Percentiles rank a stretch among this genome's conserved stretches.
These are phyloP conservation scores for Nelumbo lutea DNA, from an alignment of 164 flowering plant genomes.

Conservation along the genomic window DNA sequence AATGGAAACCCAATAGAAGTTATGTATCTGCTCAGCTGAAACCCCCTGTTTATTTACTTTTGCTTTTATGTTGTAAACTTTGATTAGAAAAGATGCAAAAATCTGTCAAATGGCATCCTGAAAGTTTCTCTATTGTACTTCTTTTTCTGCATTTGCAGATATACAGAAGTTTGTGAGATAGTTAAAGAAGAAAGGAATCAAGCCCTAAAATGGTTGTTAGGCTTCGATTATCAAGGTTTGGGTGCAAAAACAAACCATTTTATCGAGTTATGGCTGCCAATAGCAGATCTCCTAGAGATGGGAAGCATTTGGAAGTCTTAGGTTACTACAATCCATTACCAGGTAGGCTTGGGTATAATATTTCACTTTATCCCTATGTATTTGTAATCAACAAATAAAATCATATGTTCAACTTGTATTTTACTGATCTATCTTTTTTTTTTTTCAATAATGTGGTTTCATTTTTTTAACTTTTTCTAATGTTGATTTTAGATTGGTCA, in stretches of 20 bases:
- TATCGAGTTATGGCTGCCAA: constrained; percentile 86
- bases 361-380: constrained; percentile 1
- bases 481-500: too few relatives aligned
- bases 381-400: neutral
- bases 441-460: neutral
- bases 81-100: too few relatives aligned
- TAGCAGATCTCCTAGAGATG: constrained; percentile 90
- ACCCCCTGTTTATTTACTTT: too few relatives aligned
- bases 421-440: neutral
- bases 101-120: too few relatives aligned
- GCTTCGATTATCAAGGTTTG: constrained; percentile 72
- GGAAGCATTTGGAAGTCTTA: constrained; percentile 85
- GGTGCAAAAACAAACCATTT: constrained; percentile 81
- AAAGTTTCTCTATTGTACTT: too few relatives aligned
- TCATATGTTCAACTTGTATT: neutral
- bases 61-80: too few relatives aligned
- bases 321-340: constrained; percentile 96
- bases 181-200: neutral
- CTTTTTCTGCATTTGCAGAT: neutral
- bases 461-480: neutral
- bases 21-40: too few relatives aligned
- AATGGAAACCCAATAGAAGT: too few relatives aligned
- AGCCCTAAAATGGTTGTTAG: constrained; percentile 71
- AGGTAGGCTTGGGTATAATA: constrained; percentile 28
- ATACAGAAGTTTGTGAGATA: neutral